These are phyloP conservation scores for Daldinia sp. DNA, from an alignment of 2,329 filamentous ascomycete genomes.

Conservation along the genomic window DNA sequence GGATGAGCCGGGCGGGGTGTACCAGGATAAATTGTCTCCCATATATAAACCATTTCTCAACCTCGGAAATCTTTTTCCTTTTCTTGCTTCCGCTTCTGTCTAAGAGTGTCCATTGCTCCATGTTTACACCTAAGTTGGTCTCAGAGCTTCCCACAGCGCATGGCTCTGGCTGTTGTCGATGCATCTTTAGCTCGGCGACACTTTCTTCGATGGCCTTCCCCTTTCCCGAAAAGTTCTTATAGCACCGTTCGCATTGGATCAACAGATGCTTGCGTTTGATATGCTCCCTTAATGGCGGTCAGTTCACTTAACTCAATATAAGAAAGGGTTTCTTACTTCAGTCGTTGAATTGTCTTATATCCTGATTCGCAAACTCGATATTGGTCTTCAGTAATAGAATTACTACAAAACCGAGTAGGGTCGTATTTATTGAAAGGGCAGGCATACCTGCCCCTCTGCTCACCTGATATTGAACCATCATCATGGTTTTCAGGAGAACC, in stretches of 20 bases:
- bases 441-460: slow-evolving; percentile 7
- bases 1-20: slow-evolving; percentile 8
- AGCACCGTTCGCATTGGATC: slow-evolving; percentile 25
- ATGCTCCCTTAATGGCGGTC: slow-evolving; percentile 13
- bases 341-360: slow-evolving; percentile 20
- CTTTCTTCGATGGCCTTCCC: slow-evolving; percentile 7
- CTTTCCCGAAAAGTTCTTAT: slow-evolving; percentile 12
- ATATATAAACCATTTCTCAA: slow-evolving; percentile 26
- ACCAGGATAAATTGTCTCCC: slow-evolving; percentile 20
- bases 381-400: slow-evolving; percentile 5
- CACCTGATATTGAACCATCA: slow-evolving; percentile 4
- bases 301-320: neutral
- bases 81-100: slow-evolving; percentile 17
- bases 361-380: slow-evolving; percentile 23
- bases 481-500: slow-evolving; percentile 12
- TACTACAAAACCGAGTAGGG: slow-evolving; percentile 13
- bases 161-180: slow-evolving; percentile 10
- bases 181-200: slow-evolving; percentile 11
- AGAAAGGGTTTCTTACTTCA: slow-evolving; percentile 11
- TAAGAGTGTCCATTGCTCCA: slow-evolving; percentile 21
- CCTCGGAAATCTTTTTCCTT: slow-evolving; percentile 13
- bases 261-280: slow-evolving; percentile 21
- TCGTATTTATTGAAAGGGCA: slow-evolving; percentile 27
- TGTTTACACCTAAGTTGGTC: slow-evolving; percentile 6
- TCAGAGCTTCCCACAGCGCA: slow-evolving; percentile 3